A percentile compares a stretch with the other conserved stretches of the same genome.
These are phyloP conservation scores for Tephrocybe sp. DNA, from an alignment of 768 basidiomycete genomes.

Conservation along the genomic window DNA sequence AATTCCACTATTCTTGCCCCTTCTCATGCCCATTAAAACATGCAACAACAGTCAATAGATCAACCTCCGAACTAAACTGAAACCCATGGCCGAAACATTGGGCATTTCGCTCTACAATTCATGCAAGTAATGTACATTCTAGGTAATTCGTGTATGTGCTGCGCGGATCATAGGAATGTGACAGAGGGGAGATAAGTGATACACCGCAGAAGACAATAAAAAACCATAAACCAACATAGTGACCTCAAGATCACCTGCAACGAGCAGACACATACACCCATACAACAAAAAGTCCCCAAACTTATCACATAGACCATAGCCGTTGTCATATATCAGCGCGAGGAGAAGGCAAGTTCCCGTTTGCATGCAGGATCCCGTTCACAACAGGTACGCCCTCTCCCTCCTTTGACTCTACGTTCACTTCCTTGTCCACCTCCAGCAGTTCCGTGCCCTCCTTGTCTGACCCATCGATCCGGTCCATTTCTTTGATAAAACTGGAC, in stretches of 20 bases:
- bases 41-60: no score
- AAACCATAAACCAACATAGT: neutral
- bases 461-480: conserved; percentile 57
- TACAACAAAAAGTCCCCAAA: no score
- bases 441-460: conserved; percentile 36
- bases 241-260: neutral
- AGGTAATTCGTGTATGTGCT: conserved; percentile 6
- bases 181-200: neutral
- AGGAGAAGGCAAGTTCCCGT: conserved; percentile 10
- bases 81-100: no score
- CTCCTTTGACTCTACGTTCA: neutral
- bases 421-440: neutral
- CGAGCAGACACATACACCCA: no score
- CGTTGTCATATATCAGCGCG: neutral
- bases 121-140: conserved; percentile 17
- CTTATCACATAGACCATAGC: no score
- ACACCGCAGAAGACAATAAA: neutral
- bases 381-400: conserved; percentile 4
- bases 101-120: conserved; percentile 13
- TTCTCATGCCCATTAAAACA: no score
- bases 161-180: neutral
- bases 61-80: no score
- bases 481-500: conserved; percentile 84
- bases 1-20: no score
- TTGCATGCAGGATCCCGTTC: conserved; percentile 9